These are phyloP conservation scores for Chytriomyces hyalinus DNA, from an alignment of 192 early-diverging fungal genomes.

Conservation along the genomic window DNA sequence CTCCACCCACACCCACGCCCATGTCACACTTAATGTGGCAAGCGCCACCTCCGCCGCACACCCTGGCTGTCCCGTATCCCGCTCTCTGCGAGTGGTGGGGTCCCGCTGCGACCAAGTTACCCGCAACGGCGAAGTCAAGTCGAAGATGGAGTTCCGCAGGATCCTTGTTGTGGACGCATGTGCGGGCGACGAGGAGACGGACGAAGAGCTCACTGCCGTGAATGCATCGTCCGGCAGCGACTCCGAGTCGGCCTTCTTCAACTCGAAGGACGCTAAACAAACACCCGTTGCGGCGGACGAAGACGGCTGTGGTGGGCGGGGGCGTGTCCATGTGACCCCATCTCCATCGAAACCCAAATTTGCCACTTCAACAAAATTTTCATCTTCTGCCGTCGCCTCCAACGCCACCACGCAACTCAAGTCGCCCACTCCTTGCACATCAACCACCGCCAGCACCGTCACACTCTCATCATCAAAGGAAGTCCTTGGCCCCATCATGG, in stretches of 20 bases:
- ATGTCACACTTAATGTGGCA: slow-evolving; percentile 31
- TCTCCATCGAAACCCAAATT: neutral
- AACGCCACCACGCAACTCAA: neutral
- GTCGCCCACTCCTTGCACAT: neutral
- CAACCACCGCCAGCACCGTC: neutral
- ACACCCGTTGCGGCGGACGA: too few species aligned
- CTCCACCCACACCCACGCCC: slow-evolving; percentile 8
- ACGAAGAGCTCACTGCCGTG: too few species aligned
- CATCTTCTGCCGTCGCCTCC: neutral
- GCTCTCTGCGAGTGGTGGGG: slow-evolving; percentile 10
- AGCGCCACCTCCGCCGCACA: neutral
- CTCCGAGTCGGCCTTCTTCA: too few species aligned
- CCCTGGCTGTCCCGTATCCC: neutral
- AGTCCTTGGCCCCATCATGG: slow-evolving; percentile 20
- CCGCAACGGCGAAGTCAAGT: slow-evolving; percentile 16
- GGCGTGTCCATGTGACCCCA: neutral
- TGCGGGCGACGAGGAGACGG: too few species aligned
- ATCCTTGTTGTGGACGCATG: too few species aligned
- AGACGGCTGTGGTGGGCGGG: too few species aligned
- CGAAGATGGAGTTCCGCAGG: slow-evolving; percentile 9
- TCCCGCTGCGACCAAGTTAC: slow-evolving; percentile 10
- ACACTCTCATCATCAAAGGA: neutral
- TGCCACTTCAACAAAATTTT: too few species aligned
- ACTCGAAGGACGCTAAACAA: too few species aligned
- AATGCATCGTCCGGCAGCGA: too few species aligned